phyloP scores from a whole-genome alignment of 305 asterid genomes.

The Fraxinus greggii region DNA sequence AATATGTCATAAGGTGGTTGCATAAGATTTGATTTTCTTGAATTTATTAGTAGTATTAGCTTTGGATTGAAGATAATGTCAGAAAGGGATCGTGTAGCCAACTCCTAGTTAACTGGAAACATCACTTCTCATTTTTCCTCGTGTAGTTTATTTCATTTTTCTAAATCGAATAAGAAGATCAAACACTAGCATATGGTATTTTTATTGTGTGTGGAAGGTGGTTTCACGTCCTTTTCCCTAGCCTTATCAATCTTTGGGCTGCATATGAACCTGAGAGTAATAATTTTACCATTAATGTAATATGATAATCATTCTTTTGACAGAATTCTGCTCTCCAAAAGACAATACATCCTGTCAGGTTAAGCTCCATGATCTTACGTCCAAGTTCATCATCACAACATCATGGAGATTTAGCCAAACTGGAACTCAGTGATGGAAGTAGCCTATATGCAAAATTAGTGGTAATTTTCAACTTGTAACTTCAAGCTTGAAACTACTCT shows the following conservation, averaged over 20 bases:
- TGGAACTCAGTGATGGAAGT: constrained; percentile 73
- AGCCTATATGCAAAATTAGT: constrained; percentile 76
- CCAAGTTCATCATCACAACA: constrained; percentile 48
- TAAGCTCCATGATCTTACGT: constrained; percentile 60
- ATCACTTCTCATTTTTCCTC: neutral
- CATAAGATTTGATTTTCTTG: neutral
- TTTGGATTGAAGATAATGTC: neutral
- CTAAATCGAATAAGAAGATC: neutral
- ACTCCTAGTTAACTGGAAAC: neutral
- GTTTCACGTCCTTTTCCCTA: neutral
- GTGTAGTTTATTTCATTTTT: neutral
- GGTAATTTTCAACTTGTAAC: constrained; percentile 43
- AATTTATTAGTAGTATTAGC: neutral
- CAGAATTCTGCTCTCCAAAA: constrained; percentile 61
- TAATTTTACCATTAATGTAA: neutral
- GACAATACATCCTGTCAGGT: constrained; percentile 65
- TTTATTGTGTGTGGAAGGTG: neutral
- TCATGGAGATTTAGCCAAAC: constrained; percentile 55
- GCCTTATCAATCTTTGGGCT: neutral
- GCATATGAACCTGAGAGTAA: neutral
- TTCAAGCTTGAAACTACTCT: neutral
- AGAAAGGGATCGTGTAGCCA: neutral
- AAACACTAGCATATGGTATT: neutral
- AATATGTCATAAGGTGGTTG: neutral
- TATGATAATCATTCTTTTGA: constrained; percentile 19